Percentiles rank a stretch among this genome's conserved stretches.
Conservation (phyloP, 495 filamentous ascomycete species). For the Diplogelasinospora grovesii region DNA sequence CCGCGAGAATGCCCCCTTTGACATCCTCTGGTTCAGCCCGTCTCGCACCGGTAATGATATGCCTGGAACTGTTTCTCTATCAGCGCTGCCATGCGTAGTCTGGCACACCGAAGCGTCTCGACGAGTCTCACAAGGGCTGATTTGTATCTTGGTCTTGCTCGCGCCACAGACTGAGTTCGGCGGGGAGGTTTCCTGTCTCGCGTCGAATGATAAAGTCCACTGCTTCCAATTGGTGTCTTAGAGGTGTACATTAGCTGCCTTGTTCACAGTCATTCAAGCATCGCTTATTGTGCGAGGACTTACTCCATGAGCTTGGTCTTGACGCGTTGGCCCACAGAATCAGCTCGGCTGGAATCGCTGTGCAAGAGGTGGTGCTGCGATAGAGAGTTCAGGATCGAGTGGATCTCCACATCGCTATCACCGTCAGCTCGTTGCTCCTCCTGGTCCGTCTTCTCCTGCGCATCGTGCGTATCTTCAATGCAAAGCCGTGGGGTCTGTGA, state of each 20-base stretch:
- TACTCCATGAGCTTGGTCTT: background rate
- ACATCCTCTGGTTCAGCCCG: background rate
- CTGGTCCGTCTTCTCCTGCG: too few species aligned
- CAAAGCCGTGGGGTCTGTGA: too few species aligned
- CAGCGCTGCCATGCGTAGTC: too few species aligned
- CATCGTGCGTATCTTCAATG: too few species aligned
- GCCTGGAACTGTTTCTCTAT: too few species aligned
- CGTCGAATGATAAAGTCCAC: background rate
- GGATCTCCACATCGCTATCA: too few species aligned
- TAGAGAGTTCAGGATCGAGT: background rate
- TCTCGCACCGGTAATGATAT: background rate
- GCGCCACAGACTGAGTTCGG: background rate
- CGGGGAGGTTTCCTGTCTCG: background rate
- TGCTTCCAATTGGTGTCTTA: background rate
- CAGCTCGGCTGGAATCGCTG: background rate
- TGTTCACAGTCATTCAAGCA: too few species aligned
- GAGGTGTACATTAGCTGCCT: too few species aligned
- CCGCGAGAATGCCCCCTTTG: background rate
- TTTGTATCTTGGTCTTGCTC: background rate
- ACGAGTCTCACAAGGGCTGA: too few species aligned
- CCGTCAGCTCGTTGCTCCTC: too few species aligned
- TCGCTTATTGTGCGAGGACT: too few species aligned
- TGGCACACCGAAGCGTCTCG: too few species aligned
- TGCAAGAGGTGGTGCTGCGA: background rate
- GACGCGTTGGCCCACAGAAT: background rate